These are phyloP conservation scores for Kwoniella europaea DNA, from an alignment of 768 basidiomycete genomes.

Conservation along the genomic window DNA sequence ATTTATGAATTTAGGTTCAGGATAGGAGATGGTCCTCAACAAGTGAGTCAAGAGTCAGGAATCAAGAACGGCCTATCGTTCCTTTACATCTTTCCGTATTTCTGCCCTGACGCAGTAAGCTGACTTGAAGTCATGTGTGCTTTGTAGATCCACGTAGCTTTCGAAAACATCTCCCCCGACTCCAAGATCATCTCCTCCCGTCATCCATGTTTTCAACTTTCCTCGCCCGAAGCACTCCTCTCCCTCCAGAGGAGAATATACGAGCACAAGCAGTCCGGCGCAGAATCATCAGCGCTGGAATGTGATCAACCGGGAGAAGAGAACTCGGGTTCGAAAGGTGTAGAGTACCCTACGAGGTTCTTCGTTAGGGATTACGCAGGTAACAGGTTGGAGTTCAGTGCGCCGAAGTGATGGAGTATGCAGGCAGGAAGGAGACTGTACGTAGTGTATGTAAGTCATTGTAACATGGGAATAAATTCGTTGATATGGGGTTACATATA, in stretches of 20 bases:
- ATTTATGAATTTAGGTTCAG: conserved; percentile 34
- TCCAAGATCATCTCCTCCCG: conserved; percentile 31
- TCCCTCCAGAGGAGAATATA: conserved; percentile 49
- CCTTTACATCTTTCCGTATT: too few relatives aligned
- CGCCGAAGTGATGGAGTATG: background rate
- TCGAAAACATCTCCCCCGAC: conserved; percentile 22
- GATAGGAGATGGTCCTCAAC: conserved; percentile 49
- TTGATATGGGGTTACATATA: too few relatives aligned
- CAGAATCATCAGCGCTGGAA: conserved; percentile 32
- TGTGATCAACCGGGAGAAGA: conserved; percentile 52
- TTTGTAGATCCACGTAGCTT: conserved; percentile 45
- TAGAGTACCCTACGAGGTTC: conserved; percentile 54
- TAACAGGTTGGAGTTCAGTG: conserved; percentile 53
- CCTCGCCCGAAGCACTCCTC: conserved; percentile 35
- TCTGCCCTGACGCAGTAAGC: background rate
- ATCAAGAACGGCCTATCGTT: too few relatives aligned
- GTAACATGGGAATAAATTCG: too few relatives aligned
- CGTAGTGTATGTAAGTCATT: too few relatives aligned
- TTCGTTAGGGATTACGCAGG: conserved; percentile 54
- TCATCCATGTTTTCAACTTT: conserved; percentile 49
- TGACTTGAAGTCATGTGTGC: background rate
- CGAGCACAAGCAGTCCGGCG: conserved; percentile 37
- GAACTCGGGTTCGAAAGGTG: conserved; percentile 45
- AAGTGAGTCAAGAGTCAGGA: conserved; percentile 26
- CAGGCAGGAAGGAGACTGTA: too few relatives aligned